Evolutionary conservation across 192 early-diverging fungal genomes (phyloP).

Genomic region (Rhizoclosmatium sp.): DNA sequence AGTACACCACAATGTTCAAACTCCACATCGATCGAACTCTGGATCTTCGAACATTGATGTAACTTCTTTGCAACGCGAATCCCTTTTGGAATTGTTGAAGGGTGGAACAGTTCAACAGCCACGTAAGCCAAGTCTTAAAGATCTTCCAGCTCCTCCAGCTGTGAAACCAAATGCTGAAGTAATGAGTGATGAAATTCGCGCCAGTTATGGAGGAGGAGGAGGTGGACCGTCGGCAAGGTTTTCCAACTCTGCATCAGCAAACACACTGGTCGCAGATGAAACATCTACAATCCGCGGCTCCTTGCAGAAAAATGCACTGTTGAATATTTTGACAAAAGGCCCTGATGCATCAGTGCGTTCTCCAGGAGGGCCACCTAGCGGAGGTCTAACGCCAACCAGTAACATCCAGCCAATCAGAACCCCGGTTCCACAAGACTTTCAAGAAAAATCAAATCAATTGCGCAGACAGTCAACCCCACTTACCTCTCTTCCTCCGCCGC

Average conservation of each 20-base stretch:
- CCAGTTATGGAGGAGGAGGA: constrained; percentile 25
- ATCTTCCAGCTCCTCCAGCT: constrained; percentile 19
- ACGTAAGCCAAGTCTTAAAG: neutral
- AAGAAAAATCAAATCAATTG: neutral
- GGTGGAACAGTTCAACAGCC: neutral
- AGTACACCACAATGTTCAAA: neutral
- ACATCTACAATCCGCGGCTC: neutral
- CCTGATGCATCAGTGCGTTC: no score
- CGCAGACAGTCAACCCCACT: neutral
- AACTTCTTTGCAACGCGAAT: constrained; percentile 22
- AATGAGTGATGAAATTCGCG: constrained; percentile 28
- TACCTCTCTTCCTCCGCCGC: neutral
- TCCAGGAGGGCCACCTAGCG: neutral
- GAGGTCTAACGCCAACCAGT: neutral
- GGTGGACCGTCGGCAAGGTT: constrained; percentile 24
- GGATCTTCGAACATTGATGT: neutral
- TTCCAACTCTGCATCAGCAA: neutral
- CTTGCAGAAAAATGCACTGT: neutral
- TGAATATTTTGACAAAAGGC: constrained; percentile 27
- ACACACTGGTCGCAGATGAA: neutral
- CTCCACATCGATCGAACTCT: neutral
- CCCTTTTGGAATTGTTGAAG: constrained; percentile 16
- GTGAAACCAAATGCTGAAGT: neutral
- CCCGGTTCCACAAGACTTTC: neutral
- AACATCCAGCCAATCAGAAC: neutral